These are phyloP conservation scores for Neofusicoccum kwambonambiense DNA, from an alignment of 2,329 filamentous ascomycete species.

Conservation along the genomic window DNA sequence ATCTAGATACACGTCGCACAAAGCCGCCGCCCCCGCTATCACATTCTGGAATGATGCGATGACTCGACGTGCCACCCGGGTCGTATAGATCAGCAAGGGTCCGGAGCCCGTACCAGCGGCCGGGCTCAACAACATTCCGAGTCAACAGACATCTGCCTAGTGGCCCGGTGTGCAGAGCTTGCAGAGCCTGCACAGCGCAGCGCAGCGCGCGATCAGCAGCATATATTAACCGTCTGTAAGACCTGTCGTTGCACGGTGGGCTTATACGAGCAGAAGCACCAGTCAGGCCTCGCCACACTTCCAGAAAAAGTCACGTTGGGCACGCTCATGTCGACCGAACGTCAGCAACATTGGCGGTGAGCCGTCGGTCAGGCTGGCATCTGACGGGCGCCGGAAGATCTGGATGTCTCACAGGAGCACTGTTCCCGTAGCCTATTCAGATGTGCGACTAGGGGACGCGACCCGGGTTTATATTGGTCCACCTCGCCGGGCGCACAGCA, in stretches of 20 bases:
- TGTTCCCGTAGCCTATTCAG: slow-evolving; percentile 9
- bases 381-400: slow-evolving; percentile 16
- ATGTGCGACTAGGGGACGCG: slow-evolving; percentile 13
- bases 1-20: slow-evolving; percentile 12
- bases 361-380: slow-evolving; percentile 8
- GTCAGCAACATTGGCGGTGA: slow-evolving; percentile 16
- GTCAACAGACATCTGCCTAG: slow-evolving; percentile 8
- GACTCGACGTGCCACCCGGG: slow-evolving; percentile 1
- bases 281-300: slow-evolving; percentile 15
- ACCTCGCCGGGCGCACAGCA: slow-evolving; percentile 14
- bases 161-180: neutral
- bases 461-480: slow-evolving; percentile 16
- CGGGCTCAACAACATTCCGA: slow-evolving; percentile 8
- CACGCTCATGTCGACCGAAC: neutral
- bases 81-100: slow-evolving; percentile 16
- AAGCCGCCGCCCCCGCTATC: slow-evolving; percentile 4
- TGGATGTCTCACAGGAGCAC: slow-evolving; percentile 15
- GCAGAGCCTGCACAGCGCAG: neutral
- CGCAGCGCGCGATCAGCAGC: slow-evolving; percentile 10
- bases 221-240: slow-evolving; percentile 7
- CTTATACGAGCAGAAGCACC: slow-evolving; percentile 16
- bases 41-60: slow-evolving; percentile 16
- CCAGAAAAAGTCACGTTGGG: slow-evolving; percentile 13
- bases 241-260: slow-evolving; percentile 4
- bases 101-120: slow-evolving; percentile 5